These are phyloP conservation scores for Boechera stricta DNA, from an alignment of 345 rosid species.

Conservation along the genomic window DNA sequence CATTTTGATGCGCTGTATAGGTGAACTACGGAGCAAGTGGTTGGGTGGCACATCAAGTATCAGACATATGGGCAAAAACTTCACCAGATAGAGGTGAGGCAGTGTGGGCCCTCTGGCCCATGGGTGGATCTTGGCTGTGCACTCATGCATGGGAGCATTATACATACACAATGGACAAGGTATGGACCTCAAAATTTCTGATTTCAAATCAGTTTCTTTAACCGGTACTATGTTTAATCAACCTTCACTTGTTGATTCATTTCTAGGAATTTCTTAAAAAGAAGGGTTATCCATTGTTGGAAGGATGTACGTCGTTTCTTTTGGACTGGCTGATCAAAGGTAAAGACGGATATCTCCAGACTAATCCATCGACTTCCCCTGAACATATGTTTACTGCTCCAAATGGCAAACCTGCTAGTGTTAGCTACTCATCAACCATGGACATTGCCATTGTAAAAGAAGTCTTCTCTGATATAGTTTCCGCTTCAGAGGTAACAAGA, in stretches of 20 bases:
- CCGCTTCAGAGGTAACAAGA: constrained; percentile 80
- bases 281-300: constrained; percentile 82
- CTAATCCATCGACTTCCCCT: constrained; percentile 98
- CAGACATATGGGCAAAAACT: constrained; percentile 95
- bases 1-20: constrained; percentile 51
- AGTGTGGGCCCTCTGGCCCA: constrained; percentile 91
- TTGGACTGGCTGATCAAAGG: constrained; percentile 95
- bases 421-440: constrained; percentile 97
- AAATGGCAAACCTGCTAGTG: constrained; percentile 77
- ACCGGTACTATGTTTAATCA: neutral
- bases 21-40: constrained; percentile 86
- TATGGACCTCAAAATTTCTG: constrained; percentile 44
- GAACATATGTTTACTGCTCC: constrained; percentile 86
- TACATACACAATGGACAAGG: constrained; percentile 77
- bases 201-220: neutral
- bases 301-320: constrained; percentile 79
- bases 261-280: constrained; percentile 75
- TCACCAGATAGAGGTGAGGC: constrained; percentile 78
- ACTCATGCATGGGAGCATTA: constrained; percentile 98
- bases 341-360: constrained; percentile 70
- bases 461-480: constrained; percentile 70
- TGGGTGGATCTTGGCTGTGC: constrained; percentile 99
- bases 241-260: constrained; percentile 20
- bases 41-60: constrained; percentile 89
- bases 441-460: constrained; percentile 84